Evolutionary conservation across 257 asterid genomes (phyloP), one percentile per base, ranked within the genome.

Genomic region (Handroanthus guayacan): DNA sequence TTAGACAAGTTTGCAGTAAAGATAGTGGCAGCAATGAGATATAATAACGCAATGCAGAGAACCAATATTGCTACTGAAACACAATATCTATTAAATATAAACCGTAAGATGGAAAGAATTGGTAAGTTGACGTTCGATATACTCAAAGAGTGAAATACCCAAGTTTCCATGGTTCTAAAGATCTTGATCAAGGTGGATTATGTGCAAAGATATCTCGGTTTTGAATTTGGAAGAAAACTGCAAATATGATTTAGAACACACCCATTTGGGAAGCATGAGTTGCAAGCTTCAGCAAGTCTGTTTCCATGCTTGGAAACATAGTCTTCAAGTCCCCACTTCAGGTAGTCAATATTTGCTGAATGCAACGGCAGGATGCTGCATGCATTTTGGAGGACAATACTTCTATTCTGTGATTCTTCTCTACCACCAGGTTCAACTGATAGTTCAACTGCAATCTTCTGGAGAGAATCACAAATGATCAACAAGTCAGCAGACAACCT

Each of bases 401-500:
- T 86, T 80, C 69, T 67, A 67, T 25, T 47, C 41, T 74, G 82
- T 69, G 86, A 82, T 71, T 86, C 87, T 69, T 76, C 62, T 45
- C 62, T 48, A 39, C 73, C 80, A 76, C 76, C 82, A 74, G 86
- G 74, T 79, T 84, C 85, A 69, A 87, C 90, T 75, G 90, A 77
- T 52, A 90, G 80, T 83, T 94, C 97, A 81, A 92, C 77, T 56
- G 91, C 97, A 69, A 92, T 86, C 80, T 82, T 90, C 98, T 94
- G 93, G 66, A 82, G 67, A 82, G 44, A 75, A 60, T 66, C 52
- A 76, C 47, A 61, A 56, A 74, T 67, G 41, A 78, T 61, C 75
- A 79, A 69, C 72, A 52, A 31, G 82, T 78, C 66, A 83, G 80
- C 44, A 64, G 77, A 61, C 38, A 57, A 69, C 60, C 75, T 73